Base-by-base conservation (phyloP, 208 protist genomes). In the Wallacemonas sp. region DNA sequence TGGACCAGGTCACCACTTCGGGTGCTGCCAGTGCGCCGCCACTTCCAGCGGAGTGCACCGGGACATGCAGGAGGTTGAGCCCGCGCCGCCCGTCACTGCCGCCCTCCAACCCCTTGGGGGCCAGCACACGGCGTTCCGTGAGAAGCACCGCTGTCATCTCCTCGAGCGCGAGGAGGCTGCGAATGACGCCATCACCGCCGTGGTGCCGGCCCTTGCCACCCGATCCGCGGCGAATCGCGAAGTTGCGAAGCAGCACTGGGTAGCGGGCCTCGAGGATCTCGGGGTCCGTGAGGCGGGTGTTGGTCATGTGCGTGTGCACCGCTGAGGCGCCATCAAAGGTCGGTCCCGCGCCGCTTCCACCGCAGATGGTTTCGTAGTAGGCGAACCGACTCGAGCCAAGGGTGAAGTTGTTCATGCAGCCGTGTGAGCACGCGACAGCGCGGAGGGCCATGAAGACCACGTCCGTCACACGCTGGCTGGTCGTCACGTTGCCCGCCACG, bases 301-400 rank as follows among this genome's bases (percentile, higher is more conserved):
- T 99, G 34, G 97, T 99, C 97, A 99, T 99, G 77, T 99, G 97
- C 23, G 92, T 98, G 74, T 99, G 97, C 32, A 98, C 96, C 47
- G 80, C 92, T 1, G 71, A 82, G 8, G 76, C 34, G 21, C 97
- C 97, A 44, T 95, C 36, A 73, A 92, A 98, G 39, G 49, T 77
- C 0, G 80, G 82, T 8, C 96, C 96, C 23, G 97, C 97, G 43
- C 97, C 97, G 30, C 81, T 78, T 17, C 97, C 97, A 39, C 97
- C 97, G 30, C 87, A 94, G 65, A 99, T 98, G 1, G 97, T 99
- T 74, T 99, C 97, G 74, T 98, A 98, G 60, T 98, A 99, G 26
- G 93, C 93, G 48, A 86, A 90, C 62, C 78, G 72, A 19, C 82
- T 81, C 61, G 96, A 78, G 36, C 97, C 97, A 70, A 98, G 98